Evolutionary conservation across 208 protist genomes (phyloP), one percentile per base, ranked within the genome.

Genomic region (Jaenimonas drosophilae): DNA sequence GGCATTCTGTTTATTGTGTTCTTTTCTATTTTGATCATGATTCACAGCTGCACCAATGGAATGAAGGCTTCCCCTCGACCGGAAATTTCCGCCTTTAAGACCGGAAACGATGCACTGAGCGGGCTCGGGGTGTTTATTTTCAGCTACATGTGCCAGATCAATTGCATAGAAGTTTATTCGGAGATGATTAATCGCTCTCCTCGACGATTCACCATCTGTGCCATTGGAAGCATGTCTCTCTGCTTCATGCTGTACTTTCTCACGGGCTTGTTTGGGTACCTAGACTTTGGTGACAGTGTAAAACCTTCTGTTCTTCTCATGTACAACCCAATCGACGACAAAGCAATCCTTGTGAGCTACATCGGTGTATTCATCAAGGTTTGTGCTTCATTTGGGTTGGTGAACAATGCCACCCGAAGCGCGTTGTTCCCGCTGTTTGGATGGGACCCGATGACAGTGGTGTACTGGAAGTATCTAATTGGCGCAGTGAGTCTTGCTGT

Each of bases 141-240:
- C 34, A 39, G 57, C 16, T 86, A 59, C 54, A 59, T 76, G 47
- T 76, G 53, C 17, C 76, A 86, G 51, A 67, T 76, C 25, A 86
- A 81, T 55, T 32, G 32, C 9, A 14, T 74, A 11, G 69, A 77
- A 33, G 55, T 84, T 1, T 70, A 55, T 19, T 19, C 24, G 4
- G 72, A 76, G 33, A 66, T 81, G 62, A 63, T 49, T 14, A 42
- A 64, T 16, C 62, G 53, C 23, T 58, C 17, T 19, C n/a, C 54
- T 3, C 3, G 32, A 1, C 34, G 46, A 34, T 55, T 76, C 45
- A 64, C 54, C 9, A 12, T 63, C 2, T 47, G 31, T 25, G 44
- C 49, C 1, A 27, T 32, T 4, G 16, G 64, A 4, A 63, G 62
- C 24, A 77, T 89, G 52, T 24, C 42, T 4, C 37, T 83, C 19